Percentiles rank a stretch among this genome's conserved stretches.
Evolutionary conservation across 1,139 yeast genomes (phyloP).

Genomic region (Saccharomyces hybrid): DNA sequence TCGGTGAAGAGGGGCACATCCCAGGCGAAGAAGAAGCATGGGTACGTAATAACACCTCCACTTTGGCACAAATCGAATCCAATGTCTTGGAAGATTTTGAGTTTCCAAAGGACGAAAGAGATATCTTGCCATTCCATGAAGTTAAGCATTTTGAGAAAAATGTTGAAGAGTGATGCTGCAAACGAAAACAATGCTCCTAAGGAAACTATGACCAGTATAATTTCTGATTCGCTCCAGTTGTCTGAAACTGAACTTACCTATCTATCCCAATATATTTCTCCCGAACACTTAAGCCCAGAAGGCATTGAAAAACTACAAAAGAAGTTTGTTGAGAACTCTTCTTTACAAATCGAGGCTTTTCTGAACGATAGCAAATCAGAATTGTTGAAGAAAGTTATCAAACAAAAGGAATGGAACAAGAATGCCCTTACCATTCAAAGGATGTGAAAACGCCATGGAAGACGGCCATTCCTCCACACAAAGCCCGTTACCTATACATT

Average conservation of each 20-base stretch:
- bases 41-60: conserved; percentile 61
- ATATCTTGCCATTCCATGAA: conserved; percentile 28
- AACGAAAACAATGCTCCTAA: conserved; percentile 7
- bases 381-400: conserved; percentile 41
- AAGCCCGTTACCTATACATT: conserved; percentile 76
- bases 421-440: conserved; percentile 51
- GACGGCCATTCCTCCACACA: conserved; percentile 88
- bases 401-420: conserved; percentile 48
- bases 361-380: conserved; percentile 51
- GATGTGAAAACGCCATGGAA: conserved; percentile 76
- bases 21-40: conserved; percentile 68
- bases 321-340: conserved; percentile 58
- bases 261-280: conserved; percentile 49
- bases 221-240: conserved; percentile 24
- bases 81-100: conserved; percentile 73
- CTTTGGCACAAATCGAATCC: conserved; percentile 73
- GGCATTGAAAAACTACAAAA: conserved; percentile 41
- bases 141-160: conserved; percentile 23
- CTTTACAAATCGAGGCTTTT: conserved; percentile 59
- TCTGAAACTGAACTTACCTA: conserved; percentile 39
- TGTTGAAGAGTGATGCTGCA: conserved; percentile 11
- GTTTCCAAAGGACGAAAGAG: conserved; percentile 52
- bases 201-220: conserved; percentile 9
- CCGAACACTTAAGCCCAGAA: conserved; percentile 41
- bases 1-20: conserved; percentile 77